Percentiles rank a stretch among this genome's conserved stretches.
Evolutionary conservation across 148 eudicot species (phyloP).

Genomic region (Selenicereus undatus): DNA sequence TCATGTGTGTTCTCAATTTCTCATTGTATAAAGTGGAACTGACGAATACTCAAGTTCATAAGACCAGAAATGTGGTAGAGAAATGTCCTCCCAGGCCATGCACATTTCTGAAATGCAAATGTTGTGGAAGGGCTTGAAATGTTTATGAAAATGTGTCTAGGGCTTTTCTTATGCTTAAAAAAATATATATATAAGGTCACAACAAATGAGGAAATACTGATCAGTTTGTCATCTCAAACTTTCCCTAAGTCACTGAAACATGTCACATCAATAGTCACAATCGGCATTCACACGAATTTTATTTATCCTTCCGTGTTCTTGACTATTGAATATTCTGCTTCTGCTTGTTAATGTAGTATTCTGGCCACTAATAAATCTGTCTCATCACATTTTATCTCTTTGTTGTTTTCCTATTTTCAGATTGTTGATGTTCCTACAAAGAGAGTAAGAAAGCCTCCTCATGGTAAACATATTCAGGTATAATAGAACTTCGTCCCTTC

Average conservation of each 20-base stretch:
- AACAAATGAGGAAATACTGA: background rate
- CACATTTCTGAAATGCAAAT: background rate
- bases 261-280: background rate
- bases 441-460: constrained; percentile 89
- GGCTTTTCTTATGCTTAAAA: background rate
- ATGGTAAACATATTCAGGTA: constrained; percentile 96
- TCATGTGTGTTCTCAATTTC: background rate
- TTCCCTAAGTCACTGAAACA: background rate
- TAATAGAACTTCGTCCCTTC: constrained; percentile 4
- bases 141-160: background rate
- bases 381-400: constrained; percentile 4
- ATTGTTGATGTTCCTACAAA: constrained; percentile 91
- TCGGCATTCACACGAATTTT: background rate
- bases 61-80: background rate
- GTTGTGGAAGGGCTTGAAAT: background rate
- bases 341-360: background rate
- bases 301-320: background rate
- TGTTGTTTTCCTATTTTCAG: constrained; percentile 32
- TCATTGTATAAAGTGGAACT: background rate
- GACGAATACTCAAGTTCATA: background rate
- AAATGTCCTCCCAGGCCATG: background rate
- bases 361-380: background rate
- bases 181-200: no score
- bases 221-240: background rate
- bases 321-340: background rate